These are phyloP conservation scores for Ajuga chamaepitys DNA, from an alignment of 257 asterid genomes.

Conservation along the genomic window DNA sequence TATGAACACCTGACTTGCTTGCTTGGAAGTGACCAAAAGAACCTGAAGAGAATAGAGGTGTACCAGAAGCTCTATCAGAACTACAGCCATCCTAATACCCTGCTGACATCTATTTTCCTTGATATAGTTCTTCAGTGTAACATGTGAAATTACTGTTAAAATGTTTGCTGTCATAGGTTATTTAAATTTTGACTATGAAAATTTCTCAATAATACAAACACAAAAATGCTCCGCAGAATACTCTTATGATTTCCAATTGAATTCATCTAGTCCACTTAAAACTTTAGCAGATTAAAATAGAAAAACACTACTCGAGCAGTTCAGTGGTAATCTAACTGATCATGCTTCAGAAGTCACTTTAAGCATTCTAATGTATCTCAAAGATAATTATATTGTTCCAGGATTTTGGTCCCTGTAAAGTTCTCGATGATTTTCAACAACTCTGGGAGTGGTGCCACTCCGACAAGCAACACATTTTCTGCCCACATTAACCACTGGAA, in stretches of 20 bases:
- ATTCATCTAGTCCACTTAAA: background rate
- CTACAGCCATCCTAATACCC: background rate
- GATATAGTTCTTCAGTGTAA: background rate
- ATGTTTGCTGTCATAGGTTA: conserved; percentile 1
- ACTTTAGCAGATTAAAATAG: background rate
- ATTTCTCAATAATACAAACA: background rate
- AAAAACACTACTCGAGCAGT: background rate
- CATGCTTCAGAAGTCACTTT: background rate
- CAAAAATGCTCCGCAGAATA: background rate
- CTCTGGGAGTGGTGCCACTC: background rate
- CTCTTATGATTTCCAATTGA: background rate
- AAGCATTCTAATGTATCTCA: background rate
- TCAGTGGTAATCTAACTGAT: background rate
- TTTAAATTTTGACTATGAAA: background rate
- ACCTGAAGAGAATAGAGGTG: conserved; percentile 38
- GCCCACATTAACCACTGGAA: background rate
- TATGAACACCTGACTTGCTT: conserved; percentile 88
- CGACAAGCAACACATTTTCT: conserved; percentile 2
- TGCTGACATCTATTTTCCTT: background rate
- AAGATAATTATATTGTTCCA: background rate
- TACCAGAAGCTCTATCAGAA: background rate
- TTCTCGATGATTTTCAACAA: background rate
- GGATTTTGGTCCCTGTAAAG: background rate
- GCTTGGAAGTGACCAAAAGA: conserved; percentile 99
- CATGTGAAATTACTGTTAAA: background rate